A percentile compares a stretch with the other conserved stretches of the same genome.
phyloP scores from a whole-genome alignment of 331 rosid genomes.

The Arachis monticola region DNA sequence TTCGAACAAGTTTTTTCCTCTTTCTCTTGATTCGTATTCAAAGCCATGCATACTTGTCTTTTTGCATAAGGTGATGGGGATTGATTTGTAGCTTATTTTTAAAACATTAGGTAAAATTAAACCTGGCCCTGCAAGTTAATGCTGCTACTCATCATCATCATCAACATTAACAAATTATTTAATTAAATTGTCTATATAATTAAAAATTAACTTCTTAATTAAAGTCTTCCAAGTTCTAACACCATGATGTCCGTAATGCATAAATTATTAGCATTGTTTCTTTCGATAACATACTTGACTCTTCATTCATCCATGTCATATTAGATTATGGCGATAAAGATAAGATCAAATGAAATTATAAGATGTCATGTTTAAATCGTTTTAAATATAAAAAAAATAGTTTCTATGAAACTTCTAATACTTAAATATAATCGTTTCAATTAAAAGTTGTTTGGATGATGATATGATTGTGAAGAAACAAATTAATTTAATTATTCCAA shows the following conservation, averaged over 20 bases:
- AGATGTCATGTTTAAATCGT: background rate
- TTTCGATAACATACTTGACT: too few species aligned
- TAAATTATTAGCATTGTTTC: too few species aligned
- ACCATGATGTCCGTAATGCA: background rate
- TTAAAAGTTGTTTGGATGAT: too few species aligned
- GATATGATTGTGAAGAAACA: too few species aligned
- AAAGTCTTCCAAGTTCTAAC: background rate
- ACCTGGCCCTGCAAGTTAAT: slow-evolving; percentile 3
- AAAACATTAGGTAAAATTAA: background rate
- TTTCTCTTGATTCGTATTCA: too few species aligned
- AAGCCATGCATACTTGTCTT: background rate
- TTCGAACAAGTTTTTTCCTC: too few species aligned
- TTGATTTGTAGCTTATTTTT: background rate
- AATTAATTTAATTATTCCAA: too few species aligned
- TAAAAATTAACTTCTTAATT: background rate
- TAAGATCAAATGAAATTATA: background rate
- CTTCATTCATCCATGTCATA: too few species aligned
- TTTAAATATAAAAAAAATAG: too few species aligned
- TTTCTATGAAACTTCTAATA: too few species aligned
- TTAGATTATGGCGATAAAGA: background rate
- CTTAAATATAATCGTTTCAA: too few species aligned
- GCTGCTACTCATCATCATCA: background rate
- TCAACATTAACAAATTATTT: too few species aligned
- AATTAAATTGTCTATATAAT: background rate
- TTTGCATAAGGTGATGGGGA: background rate